These are phyloP conservation scores for Paraphaeosphaeria minitans DNA, from an alignment of 2,329 filamentous ascomycete genomes.

Conservation along the genomic window DNA sequence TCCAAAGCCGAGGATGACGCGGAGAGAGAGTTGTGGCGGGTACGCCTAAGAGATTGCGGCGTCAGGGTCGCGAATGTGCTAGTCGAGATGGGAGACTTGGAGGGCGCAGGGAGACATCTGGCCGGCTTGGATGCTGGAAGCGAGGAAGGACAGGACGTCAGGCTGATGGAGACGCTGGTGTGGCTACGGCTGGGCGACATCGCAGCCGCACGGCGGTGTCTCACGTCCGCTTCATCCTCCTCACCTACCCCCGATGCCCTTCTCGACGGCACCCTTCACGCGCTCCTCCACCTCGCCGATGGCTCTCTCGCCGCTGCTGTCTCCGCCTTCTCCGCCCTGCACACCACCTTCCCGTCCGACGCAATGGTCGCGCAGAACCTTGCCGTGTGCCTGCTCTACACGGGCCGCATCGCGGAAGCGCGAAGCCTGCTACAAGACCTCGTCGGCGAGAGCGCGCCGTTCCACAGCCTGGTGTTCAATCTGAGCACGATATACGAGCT, in stretches of 20 bases:
- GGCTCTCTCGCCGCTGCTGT: conserved; percentile 71
- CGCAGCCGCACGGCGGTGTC: conserved; percentile 65
- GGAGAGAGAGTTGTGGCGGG: conserved; percentile 70
- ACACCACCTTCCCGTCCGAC: conserved; percentile 56
- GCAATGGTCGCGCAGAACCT: conserved; percentile 81
- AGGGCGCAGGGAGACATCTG: conserved; percentile 77
- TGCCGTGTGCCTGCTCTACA: conserved; percentile 83
- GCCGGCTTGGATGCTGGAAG: background rate
- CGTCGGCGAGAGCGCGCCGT: conserved; percentile 62
- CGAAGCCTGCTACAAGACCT: conserved; percentile 69
- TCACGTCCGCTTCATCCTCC: conserved; percentile 43
- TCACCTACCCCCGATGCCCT: conserved; percentile 30
- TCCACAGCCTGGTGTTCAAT: conserved; percentile 85
- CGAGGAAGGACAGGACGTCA: background rate
- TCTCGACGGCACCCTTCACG: conserved; percentile 58
- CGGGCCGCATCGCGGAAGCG: conserved; percentile 70
- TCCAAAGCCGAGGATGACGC: conserved; percentile 51
- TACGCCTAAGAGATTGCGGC: conserved; percentile 75
- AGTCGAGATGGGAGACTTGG: conserved; percentile 85
- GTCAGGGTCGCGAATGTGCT: conserved; percentile 67
- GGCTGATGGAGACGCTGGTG: conserved; percentile 64
- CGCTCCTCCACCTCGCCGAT: conserved; percentile 79
- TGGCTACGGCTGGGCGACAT: conserved; percentile 81
- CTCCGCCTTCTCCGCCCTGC: conserved; percentile 62
- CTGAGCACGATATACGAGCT: conserved; percentile 90